phyloP scores from a whole-genome alignment of 306 rosid genomes.

The Prunus dulcis region DNA sequence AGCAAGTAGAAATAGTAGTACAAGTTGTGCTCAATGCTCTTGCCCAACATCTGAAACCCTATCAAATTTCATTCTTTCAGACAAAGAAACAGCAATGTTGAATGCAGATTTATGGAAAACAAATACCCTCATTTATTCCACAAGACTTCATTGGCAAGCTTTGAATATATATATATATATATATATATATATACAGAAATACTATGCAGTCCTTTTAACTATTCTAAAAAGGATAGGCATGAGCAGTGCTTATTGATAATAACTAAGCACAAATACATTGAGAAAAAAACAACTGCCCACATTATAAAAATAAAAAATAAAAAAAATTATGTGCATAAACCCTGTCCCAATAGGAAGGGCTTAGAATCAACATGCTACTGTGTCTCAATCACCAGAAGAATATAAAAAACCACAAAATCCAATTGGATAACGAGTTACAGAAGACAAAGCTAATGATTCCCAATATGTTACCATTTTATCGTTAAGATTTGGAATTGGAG shows the following conservation, averaged over 20 bases:
- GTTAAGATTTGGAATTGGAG: conserved; percentile 11
- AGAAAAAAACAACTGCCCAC: conserved; percentile 34
- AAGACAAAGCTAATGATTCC: conserved; percentile 19
- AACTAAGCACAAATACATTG: conserved; percentile 37
- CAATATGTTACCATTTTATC: not conserved
- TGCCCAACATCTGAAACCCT: conserved; percentile 14
- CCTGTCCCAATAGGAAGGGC: conserved; percentile 20
- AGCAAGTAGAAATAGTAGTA: not conserved
- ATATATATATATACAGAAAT: conserved; percentile 33
- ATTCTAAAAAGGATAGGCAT: conserved; percentile 26
- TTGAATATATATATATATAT: conserved; percentile 41
- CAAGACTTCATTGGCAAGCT: conserved; percentile 46
- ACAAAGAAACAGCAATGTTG: not conserved
- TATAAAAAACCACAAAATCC: not conserved
- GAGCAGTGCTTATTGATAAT: conserved; percentile 39
- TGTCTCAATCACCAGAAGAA: conserved; percentile 6
- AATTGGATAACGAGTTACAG: not conserved
- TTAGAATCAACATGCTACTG: conserved; percentile 15
- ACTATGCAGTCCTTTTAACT: conserved; percentile 21
- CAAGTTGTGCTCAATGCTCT: conserved; percentile 16
- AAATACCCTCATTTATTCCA: conserved; percentile 22
- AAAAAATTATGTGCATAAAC: not conserved
- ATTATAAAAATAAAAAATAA: conserved; percentile 3
- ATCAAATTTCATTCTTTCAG: conserved; percentile 13
- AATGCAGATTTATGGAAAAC: conserved; percentile 29